These are phyloP conservation scores for Isoetes engelmannii DNA, from an alignment of 83 land plant species.

Conservation along the genomic window DNA sequence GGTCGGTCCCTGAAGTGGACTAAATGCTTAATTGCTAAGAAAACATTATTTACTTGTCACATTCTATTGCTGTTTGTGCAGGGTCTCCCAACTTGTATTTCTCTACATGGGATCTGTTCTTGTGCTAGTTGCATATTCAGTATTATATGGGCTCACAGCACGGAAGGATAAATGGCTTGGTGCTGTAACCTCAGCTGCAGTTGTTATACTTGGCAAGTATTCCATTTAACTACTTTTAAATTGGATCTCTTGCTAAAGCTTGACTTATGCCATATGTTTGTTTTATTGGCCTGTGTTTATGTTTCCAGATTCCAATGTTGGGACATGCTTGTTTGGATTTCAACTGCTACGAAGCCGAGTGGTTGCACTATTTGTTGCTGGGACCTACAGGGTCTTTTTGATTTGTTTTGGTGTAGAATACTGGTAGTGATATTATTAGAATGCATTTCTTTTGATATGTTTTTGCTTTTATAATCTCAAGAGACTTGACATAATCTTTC, in stretches of 20 bases:
- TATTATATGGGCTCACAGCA: slow-evolving; percentile 86
- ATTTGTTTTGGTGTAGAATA: slow-evolving; percentile 98
- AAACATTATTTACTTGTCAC: no score
- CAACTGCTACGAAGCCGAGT: slow-evolving; percentile 78
- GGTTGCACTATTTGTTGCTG: slow-evolving; percentile 82
- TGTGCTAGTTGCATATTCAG: slow-evolving; percentile 77
- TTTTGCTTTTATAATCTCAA: no score
- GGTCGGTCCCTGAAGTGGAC: not conserved
- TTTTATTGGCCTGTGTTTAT: slow-evolving; percentile 7
- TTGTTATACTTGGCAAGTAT: slow-evolving; percentile 72
- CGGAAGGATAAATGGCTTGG: slow-evolving; percentile 84
- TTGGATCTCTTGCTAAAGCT: slow-evolving; percentile 1
- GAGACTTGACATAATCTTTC: not conserved
- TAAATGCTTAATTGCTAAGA: not conserved
- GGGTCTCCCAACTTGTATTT: slow-evolving; percentile 67
- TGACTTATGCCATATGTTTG: not conserved
- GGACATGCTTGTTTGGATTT: slow-evolving; percentile 90
- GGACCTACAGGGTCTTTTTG: slow-evolving; percentile 72
- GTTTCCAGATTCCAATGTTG: slow-evolving; percentile 83
- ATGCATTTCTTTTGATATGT: no score
- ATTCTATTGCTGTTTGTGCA: slow-evolving; percentile 18
- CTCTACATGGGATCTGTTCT: slow-evolving; percentile 74
- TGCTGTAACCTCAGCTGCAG: slow-evolving; percentile 81
- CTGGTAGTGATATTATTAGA: slow-evolving; percentile 42
- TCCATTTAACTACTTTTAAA: not conserved